These are phyloP conservation scores for Piromyces finnis DNA, from an alignment of 192 early-diverging fungal genomes.

Conservation along the genomic window DNA sequence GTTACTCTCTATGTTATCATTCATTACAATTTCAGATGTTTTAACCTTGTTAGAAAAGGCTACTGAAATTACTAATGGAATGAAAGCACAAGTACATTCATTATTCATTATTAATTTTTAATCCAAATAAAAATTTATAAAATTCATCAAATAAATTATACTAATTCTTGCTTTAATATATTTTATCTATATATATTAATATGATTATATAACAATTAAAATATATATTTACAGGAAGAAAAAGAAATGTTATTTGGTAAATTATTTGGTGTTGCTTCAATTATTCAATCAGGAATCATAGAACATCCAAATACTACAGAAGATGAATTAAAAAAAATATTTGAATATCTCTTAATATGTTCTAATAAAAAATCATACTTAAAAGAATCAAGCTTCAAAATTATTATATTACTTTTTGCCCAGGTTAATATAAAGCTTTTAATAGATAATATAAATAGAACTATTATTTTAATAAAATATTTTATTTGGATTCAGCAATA, in stretches of 20 bases:
- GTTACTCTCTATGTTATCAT: constrained; percentile 1
- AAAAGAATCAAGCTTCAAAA: constrained; percentile 52
- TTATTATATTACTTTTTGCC: constrained; percentile 29
- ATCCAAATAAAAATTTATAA: not conserved
- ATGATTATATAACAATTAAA: too few species aligned
- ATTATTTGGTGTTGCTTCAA: constrained; percentile 71
- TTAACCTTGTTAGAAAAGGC: constrained; percentile 50
- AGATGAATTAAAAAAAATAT: constrained; percentile 53
- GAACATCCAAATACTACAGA: constrained; percentile 28
- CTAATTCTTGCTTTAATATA: too few species aligned
- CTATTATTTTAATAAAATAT: too few species aligned
- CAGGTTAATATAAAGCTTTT: not conserved
- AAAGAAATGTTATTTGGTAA: constrained; percentile 78
- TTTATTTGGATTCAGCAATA: too few species aligned
- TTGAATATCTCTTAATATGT: constrained; percentile 45
- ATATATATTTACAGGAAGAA: constrained; percentile 47
- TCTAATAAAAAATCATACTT: constrained; percentile 63
- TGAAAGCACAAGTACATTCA: constrained; percentile 34
- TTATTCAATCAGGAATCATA: constrained; percentile 62
- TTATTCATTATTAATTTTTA: not conserved
- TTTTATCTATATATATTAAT: too few species aligned
- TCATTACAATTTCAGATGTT: constrained; percentile 28
- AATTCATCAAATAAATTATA: not conserved
- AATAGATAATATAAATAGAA: too few species aligned
- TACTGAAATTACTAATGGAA: constrained; percentile 38